These are phyloP conservation scores for Tetracladium marchalianum DNA, from an alignment of 495 filamentous ascomycete species.

Conservation along the genomic window DNA sequence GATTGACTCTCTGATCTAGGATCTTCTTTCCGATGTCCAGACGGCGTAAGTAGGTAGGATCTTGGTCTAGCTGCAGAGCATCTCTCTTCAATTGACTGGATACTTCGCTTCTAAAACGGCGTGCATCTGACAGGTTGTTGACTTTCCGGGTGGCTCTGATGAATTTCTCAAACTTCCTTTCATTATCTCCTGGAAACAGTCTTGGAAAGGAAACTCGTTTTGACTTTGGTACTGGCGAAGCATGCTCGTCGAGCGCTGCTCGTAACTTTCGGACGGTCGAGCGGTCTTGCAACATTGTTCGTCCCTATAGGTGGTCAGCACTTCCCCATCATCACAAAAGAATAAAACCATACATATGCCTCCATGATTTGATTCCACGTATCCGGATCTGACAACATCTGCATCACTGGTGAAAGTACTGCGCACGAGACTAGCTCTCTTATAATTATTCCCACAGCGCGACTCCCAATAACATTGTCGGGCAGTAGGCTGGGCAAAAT, in stretches of 20 bases:
- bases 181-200: constrained; percentile 50
- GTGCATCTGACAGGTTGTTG: constrained; percentile 87
- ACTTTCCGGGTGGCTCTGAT: constrained; percentile 82
- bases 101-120: constrained; percentile 83
- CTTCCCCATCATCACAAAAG: background rate
- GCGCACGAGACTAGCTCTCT: constrained; percentile 78
- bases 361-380: constrained; percentile 96
- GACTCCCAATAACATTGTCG: constrained; percentile 60
- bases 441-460: constrained; percentile 67
- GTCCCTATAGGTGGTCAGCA: constrained; percentile 39
- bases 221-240: constrained; percentile 66
- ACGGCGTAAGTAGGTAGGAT: constrained; percentile 75
- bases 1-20: constrained; percentile 80
- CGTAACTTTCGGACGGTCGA: constrained; percentile 91
- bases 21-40: constrained; percentile 86
- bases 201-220: constrained; percentile 59
- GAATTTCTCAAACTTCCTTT: constrained; percentile 88
- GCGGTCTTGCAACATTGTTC: constrained; percentile 83
- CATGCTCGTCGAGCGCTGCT: constrained; percentile 90
- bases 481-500: constrained; percentile 73
- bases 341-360: constrained; percentile 44
- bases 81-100: constrained; percentile 88
- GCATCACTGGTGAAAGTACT: constrained; percentile 60
- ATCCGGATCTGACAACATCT: constrained; percentile 77
- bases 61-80: constrained; percentile 63